A percentile compares a stretch with the other conserved stretches of the same genome.
phyloP scores from a whole-genome alignment of 1,139 yeast genomes.

The Magnusiomyces paraingens region DNA sequence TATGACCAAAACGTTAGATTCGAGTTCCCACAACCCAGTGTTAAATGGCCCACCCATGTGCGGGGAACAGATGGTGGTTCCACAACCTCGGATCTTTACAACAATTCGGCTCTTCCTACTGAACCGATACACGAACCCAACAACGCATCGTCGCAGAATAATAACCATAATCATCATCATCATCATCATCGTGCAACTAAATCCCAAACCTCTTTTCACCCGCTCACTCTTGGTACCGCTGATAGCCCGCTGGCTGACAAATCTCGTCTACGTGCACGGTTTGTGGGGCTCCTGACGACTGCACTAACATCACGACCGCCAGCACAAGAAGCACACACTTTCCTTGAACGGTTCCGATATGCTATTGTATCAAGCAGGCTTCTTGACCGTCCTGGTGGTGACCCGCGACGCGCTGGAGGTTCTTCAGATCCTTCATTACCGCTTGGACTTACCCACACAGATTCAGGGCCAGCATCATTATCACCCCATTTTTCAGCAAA shows the following conservation, averaged over 20 bases:
- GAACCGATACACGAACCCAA: too few species aligned
- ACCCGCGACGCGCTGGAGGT: background rate
- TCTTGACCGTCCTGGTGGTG: constrained; percentile 27
- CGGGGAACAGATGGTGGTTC: background rate
- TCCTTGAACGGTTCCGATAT: constrained; percentile 43
- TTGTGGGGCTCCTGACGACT: background rate
- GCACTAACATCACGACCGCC: background rate
- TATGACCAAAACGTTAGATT: background rate
- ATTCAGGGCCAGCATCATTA: background rate
- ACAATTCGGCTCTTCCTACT: background rate
- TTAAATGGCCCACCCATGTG: too few species aligned
- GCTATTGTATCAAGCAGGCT: constrained; percentile 39
- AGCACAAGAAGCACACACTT: constrained; percentile 16
- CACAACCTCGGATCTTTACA: background rate
- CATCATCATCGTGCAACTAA: background rate
- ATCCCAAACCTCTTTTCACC: constrained; percentile 6
- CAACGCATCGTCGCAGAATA: background rate
- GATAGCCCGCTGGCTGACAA: background rate
- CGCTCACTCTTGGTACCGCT: constrained; percentile 1
- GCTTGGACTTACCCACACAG: background rate
- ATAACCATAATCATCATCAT: background rate
- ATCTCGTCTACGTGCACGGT: background rate
- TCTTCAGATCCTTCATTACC: background rate
- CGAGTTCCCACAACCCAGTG: background rate
- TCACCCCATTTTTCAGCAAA: background rate